Conservation (phyloP, 2,329 filamentous ascomycete genomes). For the Penicillium decumbens region DNA sequence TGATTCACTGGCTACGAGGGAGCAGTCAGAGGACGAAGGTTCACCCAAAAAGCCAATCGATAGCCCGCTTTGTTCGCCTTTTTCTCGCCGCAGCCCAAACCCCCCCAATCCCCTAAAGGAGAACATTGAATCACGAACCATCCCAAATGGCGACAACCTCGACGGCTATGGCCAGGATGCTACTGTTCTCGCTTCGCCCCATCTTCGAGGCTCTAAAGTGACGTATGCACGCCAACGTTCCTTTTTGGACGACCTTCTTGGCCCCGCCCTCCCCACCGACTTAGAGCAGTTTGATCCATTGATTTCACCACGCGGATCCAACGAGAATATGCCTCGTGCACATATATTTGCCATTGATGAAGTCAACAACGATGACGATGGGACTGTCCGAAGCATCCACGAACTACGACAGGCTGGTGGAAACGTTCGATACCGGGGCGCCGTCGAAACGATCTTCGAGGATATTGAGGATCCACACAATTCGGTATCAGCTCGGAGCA, state of each 20-base stretch:
- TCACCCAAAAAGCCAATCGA: constrained; percentile 5
- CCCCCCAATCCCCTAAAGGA: constrained; percentile 2
- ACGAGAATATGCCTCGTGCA: constrained; percentile 9
- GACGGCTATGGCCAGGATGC: constrained; percentile 11
- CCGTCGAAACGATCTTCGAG: constrained; percentile 54
- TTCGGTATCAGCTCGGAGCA: constrained; percentile 48
- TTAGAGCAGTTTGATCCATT: constrained; percentile 3
- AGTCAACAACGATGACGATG: constrained; percentile 42
- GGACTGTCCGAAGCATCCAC: constrained; percentile 54
- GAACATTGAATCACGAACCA: background rate
- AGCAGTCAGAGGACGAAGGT: constrained; percentile 8
- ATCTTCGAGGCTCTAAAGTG: constrained; percentile 41
- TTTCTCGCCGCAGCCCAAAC: constrained; percentile 5
- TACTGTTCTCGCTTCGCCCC: constrained; percentile 16
- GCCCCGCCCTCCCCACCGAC: constrained; percentile 2
- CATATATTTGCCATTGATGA: constrained; percentile 42
- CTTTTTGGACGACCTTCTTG: constrained; percentile 51
- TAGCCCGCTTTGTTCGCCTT: constrained; percentile 11
- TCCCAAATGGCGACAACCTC: constrained; percentile 1
- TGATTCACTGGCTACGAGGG: constrained; percentile 28
- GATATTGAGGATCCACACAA: constrained; percentile 51
- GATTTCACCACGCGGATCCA: constrained; percentile 3
- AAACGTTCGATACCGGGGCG: constrained; percentile 53
- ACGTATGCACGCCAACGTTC: constrained; percentile 59
- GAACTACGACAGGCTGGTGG: constrained; percentile 57